phyloP scores from a whole-genome alignment of 163 green algal species.

The Chlamydomonas reinhardtii region DNA sequence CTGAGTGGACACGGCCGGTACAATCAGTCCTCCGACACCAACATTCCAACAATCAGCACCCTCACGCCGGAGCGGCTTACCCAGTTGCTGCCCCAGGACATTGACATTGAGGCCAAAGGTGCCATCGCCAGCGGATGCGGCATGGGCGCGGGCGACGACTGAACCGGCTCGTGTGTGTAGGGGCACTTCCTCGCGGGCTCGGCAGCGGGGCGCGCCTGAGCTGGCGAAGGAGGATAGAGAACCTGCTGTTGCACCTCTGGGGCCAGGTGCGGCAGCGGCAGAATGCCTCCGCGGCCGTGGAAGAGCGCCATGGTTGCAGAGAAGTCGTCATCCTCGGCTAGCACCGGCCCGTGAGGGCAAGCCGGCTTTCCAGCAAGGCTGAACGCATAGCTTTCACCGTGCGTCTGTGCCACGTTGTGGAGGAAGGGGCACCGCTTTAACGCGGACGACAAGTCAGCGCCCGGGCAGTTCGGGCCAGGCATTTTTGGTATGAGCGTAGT shows the following conservation, averaged over 20 bases:
- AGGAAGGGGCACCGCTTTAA: conserved; percentile 72
- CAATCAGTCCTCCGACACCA: not conserved
- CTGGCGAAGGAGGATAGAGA: not conserved
- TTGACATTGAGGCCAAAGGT: conserved; percentile 75
- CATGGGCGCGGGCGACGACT: not conserved
- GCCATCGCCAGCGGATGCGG: not conserved
- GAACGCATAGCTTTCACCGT: conserved; percentile 65
- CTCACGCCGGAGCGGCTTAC: conserved; percentile 36
- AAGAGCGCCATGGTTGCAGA: conserved; percentile 72
- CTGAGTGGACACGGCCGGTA: too few relatives aligned
- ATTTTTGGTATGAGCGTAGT: too few relatives aligned
- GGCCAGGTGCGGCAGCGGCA: conserved; percentile 64
- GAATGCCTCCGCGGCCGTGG: conserved; percentile 68
- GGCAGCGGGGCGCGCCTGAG: not conserved
- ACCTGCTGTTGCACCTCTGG: not conserved
- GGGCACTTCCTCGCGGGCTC: not conserved
- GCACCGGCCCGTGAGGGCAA: conserved; percentile 24
- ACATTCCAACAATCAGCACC: not conserved
- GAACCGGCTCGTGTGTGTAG: not conserved
- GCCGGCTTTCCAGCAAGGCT: conserved; percentile 58
- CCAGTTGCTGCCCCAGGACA: conserved; percentile 67
- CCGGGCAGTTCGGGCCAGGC: too few relatives aligned
- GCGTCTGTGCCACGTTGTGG: conserved; percentile 41
- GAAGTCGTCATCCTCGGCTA: conserved; percentile 61
- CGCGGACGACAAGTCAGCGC: too few relatives aligned